These are phyloP conservation scores for Leccinum griseonigrum DNA, from an alignment of 1,284 basidiomycete species.

Conservation along the genomic window DNA sequence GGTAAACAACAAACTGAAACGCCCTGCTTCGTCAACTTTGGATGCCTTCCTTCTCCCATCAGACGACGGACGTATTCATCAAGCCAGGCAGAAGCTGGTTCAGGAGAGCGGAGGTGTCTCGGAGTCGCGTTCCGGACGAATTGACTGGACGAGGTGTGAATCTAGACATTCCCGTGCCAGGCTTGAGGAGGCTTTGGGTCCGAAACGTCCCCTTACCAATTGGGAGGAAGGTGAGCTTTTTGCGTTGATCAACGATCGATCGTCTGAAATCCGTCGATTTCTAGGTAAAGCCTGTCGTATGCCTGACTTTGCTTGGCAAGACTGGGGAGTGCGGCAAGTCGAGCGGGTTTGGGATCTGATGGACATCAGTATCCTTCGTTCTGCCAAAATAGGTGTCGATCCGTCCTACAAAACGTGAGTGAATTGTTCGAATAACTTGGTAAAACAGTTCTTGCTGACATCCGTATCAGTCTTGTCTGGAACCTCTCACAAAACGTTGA, in stretches of 20 bases:
- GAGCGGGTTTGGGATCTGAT: slow-evolving; percentile 94
- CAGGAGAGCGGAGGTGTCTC: slow-evolving; percentile 56
- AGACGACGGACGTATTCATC: slow-evolving; percentile 90
- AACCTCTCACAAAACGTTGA: slow-evolving; percentile 98
- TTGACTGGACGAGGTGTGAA: slow-evolving; percentile 92
- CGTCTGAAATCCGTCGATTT: not conserved
- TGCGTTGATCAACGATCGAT: not conserved
- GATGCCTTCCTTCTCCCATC: slow-evolving; percentile 90
- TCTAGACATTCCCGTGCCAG: slow-evolving; percentile 88
- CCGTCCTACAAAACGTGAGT: slow-evolving; percentile 84
- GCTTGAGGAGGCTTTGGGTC: slow-evolving; percentile 80
- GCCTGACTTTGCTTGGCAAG: slow-evolving; percentile 91
- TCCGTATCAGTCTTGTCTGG: slow-evolving; percentile 72
- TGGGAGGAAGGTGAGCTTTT: slow-evolving; percentile 82
- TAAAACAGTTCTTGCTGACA: slow-evolving; percentile 17
- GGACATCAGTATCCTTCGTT: slow-evolving; percentile 86
- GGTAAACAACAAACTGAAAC: slow-evolving; percentile 62
- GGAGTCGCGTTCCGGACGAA: slow-evolving; percentile 67
- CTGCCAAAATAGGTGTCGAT: slow-evolving; percentile 78
- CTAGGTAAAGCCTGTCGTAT: slow-evolving; percentile 82
- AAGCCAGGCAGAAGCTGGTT: slow-evolving; percentile 81
- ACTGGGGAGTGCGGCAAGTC: slow-evolving; percentile 89
- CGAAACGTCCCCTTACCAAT: slow-evolving; percentile 83
- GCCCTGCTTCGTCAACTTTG: slow-evolving; percentile 86
- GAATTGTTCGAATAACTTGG: not conserved